A percentile compares a stretch with the other conserved stretches of the same genome.
Evolutionary conservation across 2,329 filamentous ascomycete genomes (phyloP).

Genomic region (Phaeosphaeria sp.): DNA sequence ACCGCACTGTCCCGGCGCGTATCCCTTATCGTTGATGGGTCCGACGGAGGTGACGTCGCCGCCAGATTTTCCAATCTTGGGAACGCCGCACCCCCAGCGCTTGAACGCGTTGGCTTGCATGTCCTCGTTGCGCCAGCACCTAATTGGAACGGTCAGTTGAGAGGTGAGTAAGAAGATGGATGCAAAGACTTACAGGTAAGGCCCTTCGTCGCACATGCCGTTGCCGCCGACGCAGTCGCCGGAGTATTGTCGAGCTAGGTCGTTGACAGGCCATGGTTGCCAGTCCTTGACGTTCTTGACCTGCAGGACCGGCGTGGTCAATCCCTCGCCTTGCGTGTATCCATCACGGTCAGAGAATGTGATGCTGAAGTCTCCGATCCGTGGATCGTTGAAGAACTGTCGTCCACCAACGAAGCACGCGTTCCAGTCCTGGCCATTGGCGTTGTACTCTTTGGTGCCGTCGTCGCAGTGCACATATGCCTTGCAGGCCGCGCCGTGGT

Average conservation of each 20-base stretch:
- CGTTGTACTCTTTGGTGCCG: conserved; percentile 13
- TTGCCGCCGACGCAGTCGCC: background rate
- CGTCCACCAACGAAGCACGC: conserved; percentile 12
- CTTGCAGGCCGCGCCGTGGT: conserved; percentile 3
- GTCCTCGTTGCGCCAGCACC: background rate
- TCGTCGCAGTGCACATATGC: conserved; percentile 9
- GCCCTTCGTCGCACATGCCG: too few relatives aligned
- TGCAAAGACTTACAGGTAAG: too few relatives aligned
- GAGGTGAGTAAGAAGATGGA: too few relatives aligned
- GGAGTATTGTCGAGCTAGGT: background rate
- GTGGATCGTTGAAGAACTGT: conserved; percentile 11
- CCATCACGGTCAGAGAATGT: conserved; percentile 11
- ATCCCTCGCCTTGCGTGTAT: conserved; percentile 4
- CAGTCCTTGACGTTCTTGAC: conserved; percentile 11
- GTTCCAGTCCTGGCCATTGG: conserved; percentile 7
- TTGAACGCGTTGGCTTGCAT: conserved; percentile 1
- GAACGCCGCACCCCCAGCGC: conserved; percentile 12
- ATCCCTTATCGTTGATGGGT: conserved; percentile 7
- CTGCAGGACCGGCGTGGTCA: conserved; percentile 11
- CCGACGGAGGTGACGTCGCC: conserved; percentile 8
- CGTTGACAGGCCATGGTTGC: conserved; percentile 4
- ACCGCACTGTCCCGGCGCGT: conserved; percentile 9
- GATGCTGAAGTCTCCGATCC: conserved; percentile 18
- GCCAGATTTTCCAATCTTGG: conserved; percentile 8
- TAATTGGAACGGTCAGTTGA: background rate